Base-by-base conservation (phyloP, 129 eudicot species). In the Pulicaria dysenterica region DNA sequence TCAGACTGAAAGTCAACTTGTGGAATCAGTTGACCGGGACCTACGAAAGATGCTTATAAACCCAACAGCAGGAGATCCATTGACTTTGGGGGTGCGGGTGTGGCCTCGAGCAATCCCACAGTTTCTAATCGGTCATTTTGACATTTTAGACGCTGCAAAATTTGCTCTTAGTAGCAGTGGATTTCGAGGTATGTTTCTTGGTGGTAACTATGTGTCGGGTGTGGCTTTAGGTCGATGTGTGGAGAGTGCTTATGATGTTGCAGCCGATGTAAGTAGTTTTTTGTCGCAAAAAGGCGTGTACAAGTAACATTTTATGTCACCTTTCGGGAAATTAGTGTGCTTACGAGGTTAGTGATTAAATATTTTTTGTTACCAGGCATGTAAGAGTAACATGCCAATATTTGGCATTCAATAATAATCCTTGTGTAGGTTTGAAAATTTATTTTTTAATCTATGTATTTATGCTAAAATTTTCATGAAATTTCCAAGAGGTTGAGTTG, bases 41-140 rank as follows among this genome's bases (percentile, higher is more conserved):
- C 87, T 93, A 56, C 77, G 98, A 56, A 93, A 80, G 87, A 89
- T 93, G 88, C 88, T 93, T 17, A 87, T 93, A 83, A 93, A 84
- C 6, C 72, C 90, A 13, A 82, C 72, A 67, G 96, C 96, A 58
- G 79, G 78, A 46, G 92, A 85, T 9, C 89, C 95, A 6, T 63
- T 82, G 62, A 79, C 74, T 12, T 67, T 93, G 77, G 98, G 95
- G 31, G 95, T 87, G 51, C 83, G 85, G 43, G 89, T 93, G 68
- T 93, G 98, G 98, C 95, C 95, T 51, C 85, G 79, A 76, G 98
- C 98, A 46, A 93, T 93, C 24, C 98, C 98, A 41, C 98, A 93
- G 72, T 93, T 89, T 77, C 64, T 84, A 67, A 56, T 93, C 9
- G 96, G 98, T 55, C 98, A 93, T 79, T 80, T 81, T 46, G 98